These are phyloP conservation scores for Cyclostephanos tholiformis DNA, from an alignment of 108 stramenopile genomes.

Conservation along the genomic window DNA sequence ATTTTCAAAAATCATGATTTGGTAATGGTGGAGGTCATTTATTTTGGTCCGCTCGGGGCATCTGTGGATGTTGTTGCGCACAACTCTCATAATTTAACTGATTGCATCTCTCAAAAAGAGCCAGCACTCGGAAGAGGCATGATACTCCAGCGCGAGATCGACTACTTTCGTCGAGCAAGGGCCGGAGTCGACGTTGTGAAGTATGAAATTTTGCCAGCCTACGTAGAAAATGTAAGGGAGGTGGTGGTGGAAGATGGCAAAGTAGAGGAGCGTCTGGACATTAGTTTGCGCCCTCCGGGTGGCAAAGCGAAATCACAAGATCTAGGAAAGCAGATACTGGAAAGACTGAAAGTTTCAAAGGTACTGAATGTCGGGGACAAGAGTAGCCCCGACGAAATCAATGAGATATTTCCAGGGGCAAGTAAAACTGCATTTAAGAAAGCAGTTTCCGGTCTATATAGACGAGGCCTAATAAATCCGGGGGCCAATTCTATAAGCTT, in stretches of 20 bases:
- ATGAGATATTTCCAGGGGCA: conserved; percentile 68
- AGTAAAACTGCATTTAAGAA: conserved; percentile 57
- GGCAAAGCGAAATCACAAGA: conserved; percentile 73
- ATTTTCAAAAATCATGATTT: conserved; percentile 64
- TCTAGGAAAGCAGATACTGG: conserved; percentile 57
- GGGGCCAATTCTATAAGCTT: conserved; percentile 55
- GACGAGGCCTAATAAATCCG: conserved; percentile 64
- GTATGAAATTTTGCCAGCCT: conserved; percentile 77
- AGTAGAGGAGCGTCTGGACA: conserved; percentile 53
- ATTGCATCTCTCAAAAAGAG: conserved; percentile 65
- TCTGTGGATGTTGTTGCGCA: conserved; percentile 71
- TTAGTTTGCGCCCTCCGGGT: conserved; percentile 69
- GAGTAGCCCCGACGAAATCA: conserved; percentile 74
- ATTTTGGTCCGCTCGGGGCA: conserved; percentile 80
- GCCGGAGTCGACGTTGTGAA: conserved; percentile 72
- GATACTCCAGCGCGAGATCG: conserved; percentile 76
- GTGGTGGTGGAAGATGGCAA: conserved; percentile 51
- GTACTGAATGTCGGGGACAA: conserved; percentile 74
- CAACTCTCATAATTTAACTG: conserved; percentile 56
- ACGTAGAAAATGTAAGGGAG: conserved; percentile 69
- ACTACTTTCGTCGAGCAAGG: conserved; percentile 70
- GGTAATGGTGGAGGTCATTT: conserved; percentile 74
- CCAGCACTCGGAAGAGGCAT: conserved; percentile 70
- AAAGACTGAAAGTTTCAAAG: conserved; percentile 47
- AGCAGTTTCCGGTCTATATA: conserved; percentile 68